Evolutionary conservation across 192 early-diverging fungal species (phyloP), one percentile per base, ranked within the genome.

Genomic region (Geranomyces michiganensis): DNA sequence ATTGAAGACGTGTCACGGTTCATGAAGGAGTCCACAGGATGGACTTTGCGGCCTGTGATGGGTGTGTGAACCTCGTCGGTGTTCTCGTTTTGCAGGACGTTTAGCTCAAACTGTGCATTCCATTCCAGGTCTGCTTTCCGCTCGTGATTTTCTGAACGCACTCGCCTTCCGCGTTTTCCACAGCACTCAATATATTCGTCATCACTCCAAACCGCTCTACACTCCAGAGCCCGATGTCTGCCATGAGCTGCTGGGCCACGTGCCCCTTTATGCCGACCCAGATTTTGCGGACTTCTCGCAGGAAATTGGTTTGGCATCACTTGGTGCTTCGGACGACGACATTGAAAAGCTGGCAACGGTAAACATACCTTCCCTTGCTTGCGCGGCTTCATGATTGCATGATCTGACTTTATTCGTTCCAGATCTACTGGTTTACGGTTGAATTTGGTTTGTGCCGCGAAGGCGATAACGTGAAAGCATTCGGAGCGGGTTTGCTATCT

Each of bases 121-220:
- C n/a, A n/a, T n/a, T 41, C 15, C 32, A 61, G 59, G 95, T 7
- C 82, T 98, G 14, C 84, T 98, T 56, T 92, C 92, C 47, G 90
- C 91, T 31, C 84, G 96, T 31, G 96, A 98, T 78, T 98, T 98
- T 73, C 79, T 98, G 71, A 98, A 98, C 76, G 91, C 90, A 29
- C 87, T 98, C 76, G 96, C 94, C 3, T 98, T 98, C 85, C 89
- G 96, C 56, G 94, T 98, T 7, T 98, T 98, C 85, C 92, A 96
- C 80, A 92, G 90, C 47, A 98, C 96, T 12, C 96, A 98, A 82
- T 98, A 98, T 78, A 94, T 98, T 77, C 92, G 96, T 29, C 96
- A 98, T 75, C 88, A 91, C 76, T 93, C 92, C 4, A 83, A 85
- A 48, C 96, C 96, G 21, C 82, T 93, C 47, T 97, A 95, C 76